Conservation (phyloP, 2,329 filamentous ascomycete genomes). For the Exophiala sp. region DNA sequence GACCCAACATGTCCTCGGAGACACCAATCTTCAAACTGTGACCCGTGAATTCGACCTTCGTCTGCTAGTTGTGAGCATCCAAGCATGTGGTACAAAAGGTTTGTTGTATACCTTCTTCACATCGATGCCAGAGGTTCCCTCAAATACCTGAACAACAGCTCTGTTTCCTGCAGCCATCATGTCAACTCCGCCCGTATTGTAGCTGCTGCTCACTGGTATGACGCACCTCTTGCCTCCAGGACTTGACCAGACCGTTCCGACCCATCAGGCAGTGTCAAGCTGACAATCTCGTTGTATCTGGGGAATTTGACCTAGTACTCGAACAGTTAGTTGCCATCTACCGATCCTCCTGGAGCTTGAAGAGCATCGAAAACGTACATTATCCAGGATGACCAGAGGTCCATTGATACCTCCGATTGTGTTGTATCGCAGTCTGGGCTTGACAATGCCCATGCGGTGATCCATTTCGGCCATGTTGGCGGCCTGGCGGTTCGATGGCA, state of each 20-base stretch:
- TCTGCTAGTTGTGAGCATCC: slow-evolving; percentile 51
- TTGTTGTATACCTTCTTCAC: slow-evolving; percentile 74
- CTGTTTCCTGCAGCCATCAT: slow-evolving; percentile 61
- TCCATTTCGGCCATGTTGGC: slow-evolving; percentile 33
- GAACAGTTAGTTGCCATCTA: slow-evolving; percentile 21
- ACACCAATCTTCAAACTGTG: slow-evolving; percentile 97
- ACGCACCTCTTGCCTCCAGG: slow-evolving; percentile 86
- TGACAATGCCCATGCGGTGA: slow-evolving; percentile 50
- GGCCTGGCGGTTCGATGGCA: slow-evolving; percentile 7
- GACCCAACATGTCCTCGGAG: slow-evolving; percentile 98
- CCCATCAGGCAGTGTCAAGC: slow-evolving; percentile 90
- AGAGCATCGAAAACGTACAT: slow-evolving; percentile 54
- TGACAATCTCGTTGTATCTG: slow-evolving; percentile 95
- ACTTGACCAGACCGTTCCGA: slow-evolving; percentile 91
- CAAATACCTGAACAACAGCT: slow-evolving; percentile 96
- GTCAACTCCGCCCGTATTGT: slow-evolving; percentile 14
- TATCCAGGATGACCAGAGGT: slow-evolving; percentile 93
- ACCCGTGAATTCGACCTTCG: slow-evolving; percentile 94
- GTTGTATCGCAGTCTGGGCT: slow-evolving; percentile 84
- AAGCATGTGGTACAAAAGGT: slow-evolving; percentile 5
- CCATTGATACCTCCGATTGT: slow-evolving; percentile 97
- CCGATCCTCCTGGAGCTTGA: neutral
- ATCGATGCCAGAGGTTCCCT: slow-evolving; percentile 94
- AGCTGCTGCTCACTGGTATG: slow-evolving; percentile 3
- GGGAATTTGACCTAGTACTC: slow-evolving; percentile 82